phyloP scores from a whole-genome alignment of 2,329 filamentous ascomycete genomes.

The Incumbomyces delicatus region DNA sequence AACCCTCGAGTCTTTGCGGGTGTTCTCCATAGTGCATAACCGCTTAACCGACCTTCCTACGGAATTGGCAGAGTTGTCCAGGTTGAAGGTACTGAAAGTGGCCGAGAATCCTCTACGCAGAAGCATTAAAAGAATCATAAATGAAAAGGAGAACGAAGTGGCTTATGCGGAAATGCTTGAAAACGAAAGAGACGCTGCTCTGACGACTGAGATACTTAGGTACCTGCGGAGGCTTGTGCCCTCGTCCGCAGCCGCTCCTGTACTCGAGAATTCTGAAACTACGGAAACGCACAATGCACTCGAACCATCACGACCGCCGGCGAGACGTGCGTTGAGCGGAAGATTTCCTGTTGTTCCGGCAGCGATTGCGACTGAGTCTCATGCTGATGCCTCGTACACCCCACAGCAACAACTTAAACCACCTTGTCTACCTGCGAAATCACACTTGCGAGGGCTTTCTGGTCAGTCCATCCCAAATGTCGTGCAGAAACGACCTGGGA shows the following conservation, averaged over 20 bases:
- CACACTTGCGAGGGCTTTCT: slow-evolving; percentile 59
- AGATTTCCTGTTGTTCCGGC: slow-evolving; percentile 55
- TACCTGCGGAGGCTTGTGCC: slow-evolving; percentile 43
- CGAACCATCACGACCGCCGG: slow-evolving; percentile 61
- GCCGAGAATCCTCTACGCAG: slow-evolving; percentile 79
- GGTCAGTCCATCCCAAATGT: slow-evolving; percentile 31
- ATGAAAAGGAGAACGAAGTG: slow-evolving; percentile 56
- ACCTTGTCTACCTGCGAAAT: slow-evolving; percentile 69
- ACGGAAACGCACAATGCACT: slow-evolving; percentile 58
- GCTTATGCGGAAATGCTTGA: slow-evolving; percentile 45
- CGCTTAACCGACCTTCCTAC: slow-evolving; percentile 73
- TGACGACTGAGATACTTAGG: slow-evolving; percentile 51
- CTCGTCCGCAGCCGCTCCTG: slow-evolving; percentile 24
- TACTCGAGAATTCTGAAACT: slow-evolving; percentile 31
- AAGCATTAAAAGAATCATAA: slow-evolving; percentile 61
- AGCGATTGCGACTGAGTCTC: slow-evolving; percentile 46
- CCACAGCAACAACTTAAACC: slow-evolving; percentile 36
- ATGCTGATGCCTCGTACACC: slow-evolving; percentile 14
- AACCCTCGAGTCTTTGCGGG: slow-evolving; percentile 74
- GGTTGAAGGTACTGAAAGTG: slow-evolving; percentile 78
- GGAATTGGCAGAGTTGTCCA: slow-evolving; percentile 80
- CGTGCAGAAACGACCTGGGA: slow-evolving; percentile 56
- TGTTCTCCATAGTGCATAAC: slow-evolving; percentile 79
- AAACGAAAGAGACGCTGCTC: slow-evolving; percentile 50
- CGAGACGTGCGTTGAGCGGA: slow-evolving; percentile 44